Evolutionary conservation across 768 basidiomycete genomes (phyloP), one percentile per base, ranked within the genome.

Genomic region (Suillus discolor): DNA sequence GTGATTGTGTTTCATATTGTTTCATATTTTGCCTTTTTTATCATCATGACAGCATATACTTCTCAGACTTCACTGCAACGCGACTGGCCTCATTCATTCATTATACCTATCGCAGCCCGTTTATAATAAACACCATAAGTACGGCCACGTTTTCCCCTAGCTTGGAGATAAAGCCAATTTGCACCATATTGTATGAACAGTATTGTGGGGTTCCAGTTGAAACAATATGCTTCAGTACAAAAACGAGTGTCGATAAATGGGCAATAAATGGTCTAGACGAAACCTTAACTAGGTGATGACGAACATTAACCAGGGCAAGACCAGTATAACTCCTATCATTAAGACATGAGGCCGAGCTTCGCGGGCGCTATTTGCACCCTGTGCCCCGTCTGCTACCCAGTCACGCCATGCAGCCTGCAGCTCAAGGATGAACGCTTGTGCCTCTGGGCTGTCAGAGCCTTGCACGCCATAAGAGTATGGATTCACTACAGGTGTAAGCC

Each of bases 391-490:
- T 0, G 77, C 79, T 1, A 84, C 81, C 92, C 93, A 94, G 68
- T 94, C 93, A 53, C 82, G 79, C 82, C 88, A 92, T 5, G 91
- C 90, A 0, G 91, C 84, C 65, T 93, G 82, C 77, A 95, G 81
- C 71, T 88, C 82, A 6, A 96, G 74, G 13, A 91, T 85, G 74
- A 96, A 96, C 8, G 90, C 91, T 78, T 96, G 83, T 0, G 83
- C 88, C 74, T 96, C 94, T 2, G 94, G 85, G 66, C 90, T 91
- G 23, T 85, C 25, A 0, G 75, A 65, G 0, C 90, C 89, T 66
- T 84, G 65, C 2, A 67, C 13, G 0, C 79, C 78, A 70, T 82
- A 88, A 2, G 79, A 73, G 62, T 89, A 74, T 0, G 94, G 94
- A 71, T 96, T 81, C 4, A 91, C 91, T 20, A 94, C 92, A 6